Evolutionary conservation across 208 protist genomes (phyloP), one percentile per base, ranked within the genome.

Genomic region (Trypanosoma vivax): DNA sequence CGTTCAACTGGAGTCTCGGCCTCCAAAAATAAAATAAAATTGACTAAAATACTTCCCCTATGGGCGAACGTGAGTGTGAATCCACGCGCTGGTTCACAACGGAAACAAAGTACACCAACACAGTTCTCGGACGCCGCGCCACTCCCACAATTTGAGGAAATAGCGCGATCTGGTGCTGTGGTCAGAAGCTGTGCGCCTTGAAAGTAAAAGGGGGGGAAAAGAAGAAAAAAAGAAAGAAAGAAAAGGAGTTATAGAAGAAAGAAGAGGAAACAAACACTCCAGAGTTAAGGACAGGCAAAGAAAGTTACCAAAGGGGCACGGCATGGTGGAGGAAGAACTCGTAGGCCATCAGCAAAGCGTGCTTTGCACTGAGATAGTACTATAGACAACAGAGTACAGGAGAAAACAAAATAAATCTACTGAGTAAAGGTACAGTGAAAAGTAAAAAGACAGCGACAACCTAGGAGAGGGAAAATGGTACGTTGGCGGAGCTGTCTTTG

Each of bases 211-310:
- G 3, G 28, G 5, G 49, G 10, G 47, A 34, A 58, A 28, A 33
- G 37, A 47, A 6, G 25, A 49, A 31, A 41, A 52, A 50, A 50
- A 58, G 49, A 59, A 49, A 58, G 51, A 64, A 34, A 13, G 25
- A 23, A 33, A 61, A 46, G 19, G 2, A 67, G 53, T 7, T 25
- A 31, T 41, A 23, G 18, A 49, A 9, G 0, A 16, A 13, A 45
- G 30, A 7, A 10, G 21, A 39, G 40, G 13, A 19, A 23, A 19
- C 3, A 47, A 13, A 48, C 18, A 13, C 27, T 21, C 30, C 21
- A 43, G 43, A 40, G 13, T 25, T 40, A 60, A 51, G 10, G 4
- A 53, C 50, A 21, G 33, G 43, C 31, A 39, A 24, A 49, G 37
- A 34, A 24, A 38, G 14, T 21, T 19, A 6, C 24, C 18, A 19